Base-by-base conservation (phyloP, 441 rosid species). In the Bruguiera hainesii region DNA sequence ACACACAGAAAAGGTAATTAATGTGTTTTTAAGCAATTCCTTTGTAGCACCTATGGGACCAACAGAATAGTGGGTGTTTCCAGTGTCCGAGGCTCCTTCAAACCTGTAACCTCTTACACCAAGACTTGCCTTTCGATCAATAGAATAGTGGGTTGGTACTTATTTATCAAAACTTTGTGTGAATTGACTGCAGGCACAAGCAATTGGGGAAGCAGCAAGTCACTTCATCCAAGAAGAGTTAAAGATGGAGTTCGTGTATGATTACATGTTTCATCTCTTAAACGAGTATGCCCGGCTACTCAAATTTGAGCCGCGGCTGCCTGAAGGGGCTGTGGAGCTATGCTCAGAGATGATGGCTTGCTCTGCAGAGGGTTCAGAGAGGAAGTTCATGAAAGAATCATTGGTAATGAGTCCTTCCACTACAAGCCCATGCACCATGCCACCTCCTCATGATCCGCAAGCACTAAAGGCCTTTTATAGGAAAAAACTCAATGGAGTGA, bases 231-330 rank as follows among this genome's bases (percentile, higher is more conserved):
- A 80, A 63, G 83, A 89, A 73, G 86, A 83, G 31, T 2, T 92
- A 60, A 88, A 88, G 70, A 87, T 86, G 89, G 91, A 89, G 13
- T 68, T 78, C 42, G 81, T 88, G 9, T 88, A 89, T 37, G 93
- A 85, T 63, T 89, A 89, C 80, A 92, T 89, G 93, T 85, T 78
- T 60, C 96, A 91, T 77, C 71, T 91, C 72, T 74, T 91, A 46
- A 82, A 77, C 35, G 88, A 86, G 77, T 91, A 89, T 60, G 90
- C 84, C 1, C 86, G 83, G 82, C 85, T 89, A 21, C 73, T 88
- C 46, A 81, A 71, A 65, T 91, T 74, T 56, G 65, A 85, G 76
- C 87, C 90, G 2, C 72, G 42, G 55, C 64, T 81, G 35, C 85
- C 91, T 0, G 57, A 74, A 18, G 80, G 80, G 42, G 88, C 81